Conservation (phyloP, 768 basidiomycete species). For the Suillus tomentosus region DNA sequence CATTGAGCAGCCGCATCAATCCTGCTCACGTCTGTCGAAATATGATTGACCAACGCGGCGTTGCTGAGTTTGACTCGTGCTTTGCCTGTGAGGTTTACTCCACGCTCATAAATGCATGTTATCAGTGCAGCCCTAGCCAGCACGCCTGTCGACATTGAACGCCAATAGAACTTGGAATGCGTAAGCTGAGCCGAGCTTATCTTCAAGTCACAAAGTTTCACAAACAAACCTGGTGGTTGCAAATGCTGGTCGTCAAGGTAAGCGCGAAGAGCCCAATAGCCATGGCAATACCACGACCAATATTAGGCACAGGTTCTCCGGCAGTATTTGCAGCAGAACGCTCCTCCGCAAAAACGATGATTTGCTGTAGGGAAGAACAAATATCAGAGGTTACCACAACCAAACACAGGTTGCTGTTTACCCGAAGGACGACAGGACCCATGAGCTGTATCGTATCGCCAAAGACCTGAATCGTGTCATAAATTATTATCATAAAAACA, state of each 20-base stretch:
- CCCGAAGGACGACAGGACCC: slow-evolving; percentile 65
- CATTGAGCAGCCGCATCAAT: slow-evolving; percentile 67
- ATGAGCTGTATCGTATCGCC: slow-evolving; percentile 64
- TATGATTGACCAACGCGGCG: slow-evolving; percentile 60
- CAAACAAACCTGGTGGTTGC: slow-evolving; percentile 56
- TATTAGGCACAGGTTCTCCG: slow-evolving; percentile 36
- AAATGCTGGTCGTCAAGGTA: slow-evolving; percentile 54
- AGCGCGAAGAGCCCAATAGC: slow-evolving; percentile 53
- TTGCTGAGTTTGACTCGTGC: slow-evolving; percentile 67
- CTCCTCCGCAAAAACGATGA: slow-evolving; percentile 62
- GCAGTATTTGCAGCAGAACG: slow-evolving; percentile 41
- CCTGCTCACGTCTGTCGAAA: slow-evolving; percentile 67
- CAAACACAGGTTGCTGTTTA: slow-evolving; percentile 20
- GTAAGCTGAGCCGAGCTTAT: neutral
- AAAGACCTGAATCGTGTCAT: slow-evolving; percentile 42
- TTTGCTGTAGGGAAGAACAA: slow-evolving; percentile 36
- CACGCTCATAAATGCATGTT: slow-evolving; percentile 69
- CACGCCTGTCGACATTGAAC: slow-evolving; percentile 67
- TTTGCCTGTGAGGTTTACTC: slow-evolving; percentile 64
- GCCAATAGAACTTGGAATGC: slow-evolving; percentile 64
- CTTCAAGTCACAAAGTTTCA: neutral
- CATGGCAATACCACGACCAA: slow-evolving; percentile 63
- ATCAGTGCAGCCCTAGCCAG: slow-evolving; percentile 68
- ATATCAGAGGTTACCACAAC: neutral
- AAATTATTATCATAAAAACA: neutral